Percentiles rank a stretch among this genome's conserved stretches.
These are phyloP conservation scores for Solanum hybrid DNA, from an alignment of 305 asterid genomes.

Conservation along the genomic window DNA sequence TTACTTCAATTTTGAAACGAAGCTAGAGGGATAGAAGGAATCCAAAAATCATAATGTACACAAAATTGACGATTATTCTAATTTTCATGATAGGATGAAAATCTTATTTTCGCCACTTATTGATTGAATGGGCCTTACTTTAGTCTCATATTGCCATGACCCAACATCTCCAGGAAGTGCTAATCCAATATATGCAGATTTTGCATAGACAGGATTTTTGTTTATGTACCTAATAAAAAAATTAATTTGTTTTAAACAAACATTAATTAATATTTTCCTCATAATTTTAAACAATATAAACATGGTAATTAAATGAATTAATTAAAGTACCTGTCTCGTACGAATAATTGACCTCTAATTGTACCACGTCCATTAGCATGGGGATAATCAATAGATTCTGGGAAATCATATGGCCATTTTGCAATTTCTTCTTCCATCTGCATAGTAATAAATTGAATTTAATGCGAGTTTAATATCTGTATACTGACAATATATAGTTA, in stretches of 20 bases:
- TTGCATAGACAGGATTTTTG: conserved; percentile 21
- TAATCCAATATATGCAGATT: conserved; percentile 46
- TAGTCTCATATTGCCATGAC: conserved; percentile 53
- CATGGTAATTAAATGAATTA: not conserved
- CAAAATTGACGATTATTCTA: not conserved
- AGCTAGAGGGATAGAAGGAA: not conserved
- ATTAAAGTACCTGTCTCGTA: conserved; percentile 24
- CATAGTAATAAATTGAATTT: not conserved
- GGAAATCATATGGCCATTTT: conserved; percentile 62
- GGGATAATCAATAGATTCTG: conserved; percentile 31
- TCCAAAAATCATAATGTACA: not conserved
- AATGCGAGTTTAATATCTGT: not conserved
- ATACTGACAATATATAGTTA: not conserved
- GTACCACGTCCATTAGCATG: conserved; percentile 28
- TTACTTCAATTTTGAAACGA: no score
- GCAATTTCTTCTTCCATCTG: conserved; percentile 33
- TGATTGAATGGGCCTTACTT: conserved; percentile 21
- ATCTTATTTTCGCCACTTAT: not conserved
- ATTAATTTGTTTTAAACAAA: not conserved
- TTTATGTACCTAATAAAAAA: conserved; percentile 16
- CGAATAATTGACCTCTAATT: conserved; percentile 32
- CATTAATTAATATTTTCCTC: not conserved
- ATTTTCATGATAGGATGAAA: not conserved
- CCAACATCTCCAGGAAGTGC: conserved; percentile 55
- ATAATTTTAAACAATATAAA: not conserved